These are phyloP conservation scores for Peziza echinospora DNA, from an alignment of 495 filamentous ascomycete species.

Conservation along the genomic window DNA sequence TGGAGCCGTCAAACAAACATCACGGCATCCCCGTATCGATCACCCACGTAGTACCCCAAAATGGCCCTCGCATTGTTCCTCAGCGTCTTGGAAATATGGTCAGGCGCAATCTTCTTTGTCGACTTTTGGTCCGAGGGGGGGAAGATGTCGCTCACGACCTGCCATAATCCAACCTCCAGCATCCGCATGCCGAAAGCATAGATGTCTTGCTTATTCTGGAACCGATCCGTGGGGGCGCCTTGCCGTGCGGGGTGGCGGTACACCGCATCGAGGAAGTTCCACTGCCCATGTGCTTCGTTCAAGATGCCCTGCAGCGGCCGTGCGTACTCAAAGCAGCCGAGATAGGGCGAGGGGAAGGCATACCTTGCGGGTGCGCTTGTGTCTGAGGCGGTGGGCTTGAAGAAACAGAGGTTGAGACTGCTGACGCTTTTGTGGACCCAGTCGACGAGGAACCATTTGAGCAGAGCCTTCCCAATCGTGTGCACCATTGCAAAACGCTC, in stretches of 20 bases:
- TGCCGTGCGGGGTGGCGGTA: constrained; percentile 15
- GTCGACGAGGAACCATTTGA: constrained; percentile 14
- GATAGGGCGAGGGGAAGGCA: constrained; percentile 4
- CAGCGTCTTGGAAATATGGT: constrained; percentile 2
- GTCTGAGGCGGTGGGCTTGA: constrained; percentile 5
- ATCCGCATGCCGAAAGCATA: constrained; percentile 18
- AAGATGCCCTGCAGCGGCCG: not conserved
- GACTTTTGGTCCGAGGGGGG: not conserved
- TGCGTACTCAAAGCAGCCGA: constrained; percentile 8
- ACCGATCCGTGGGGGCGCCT: constrained; percentile 8
- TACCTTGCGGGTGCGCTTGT: not conserved
- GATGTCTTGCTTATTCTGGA: constrained; percentile 16
- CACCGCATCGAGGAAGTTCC: constrained; percentile 1
- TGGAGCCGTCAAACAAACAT: constrained; percentile 3
- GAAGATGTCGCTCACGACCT: constrained; percentile 2
- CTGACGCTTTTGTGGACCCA: constrained; percentile 23
- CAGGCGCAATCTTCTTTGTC: not conserved
- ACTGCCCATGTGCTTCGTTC: not conserved
- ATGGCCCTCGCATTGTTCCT: constrained; percentile 2
- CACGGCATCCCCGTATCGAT: constrained; percentile 5
- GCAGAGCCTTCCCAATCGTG: constrained; percentile 3
- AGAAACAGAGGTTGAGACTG: constrained; percentile 21
- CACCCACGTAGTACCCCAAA: constrained; percentile 7
- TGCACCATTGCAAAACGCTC: constrained; percentile 6
- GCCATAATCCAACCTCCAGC: constrained; percentile 17